Percentiles rank a stretch among this genome's conserved stretches.
These are phyloP conservation scores for Cardamine occulta DNA, from an alignment of 345 rosid genomes.

Conservation along the genomic window DNA sequence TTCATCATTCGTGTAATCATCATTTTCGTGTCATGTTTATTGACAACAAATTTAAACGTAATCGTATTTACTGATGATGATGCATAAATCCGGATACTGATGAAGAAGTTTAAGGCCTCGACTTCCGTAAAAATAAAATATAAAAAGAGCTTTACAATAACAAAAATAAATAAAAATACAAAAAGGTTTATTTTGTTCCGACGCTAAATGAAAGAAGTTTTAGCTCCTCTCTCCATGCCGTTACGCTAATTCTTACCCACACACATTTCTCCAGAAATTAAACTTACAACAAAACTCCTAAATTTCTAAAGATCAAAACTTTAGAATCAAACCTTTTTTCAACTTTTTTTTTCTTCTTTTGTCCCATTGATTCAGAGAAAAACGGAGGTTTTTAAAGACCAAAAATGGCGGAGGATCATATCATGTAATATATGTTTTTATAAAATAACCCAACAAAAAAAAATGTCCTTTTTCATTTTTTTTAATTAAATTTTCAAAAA, in stretches of 20 bases:
- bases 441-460: slow-evolving; percentile 8
- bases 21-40: no score
- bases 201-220: slow-evolving; percentile 29
- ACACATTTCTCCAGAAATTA: slow-evolving; percentile 15
- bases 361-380: background rate
- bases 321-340: background rate
- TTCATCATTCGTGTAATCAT: no score
- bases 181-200: slow-evolving; percentile 30
- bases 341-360: background rate
- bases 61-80: background rate
- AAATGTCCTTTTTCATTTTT: background rate
- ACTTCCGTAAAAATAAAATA: background rate
- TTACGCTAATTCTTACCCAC: slow-evolving; percentile 12
- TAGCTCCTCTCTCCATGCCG: slow-evolving; percentile 32
- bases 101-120: background rate
- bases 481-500: slow-evolving; percentile 9
- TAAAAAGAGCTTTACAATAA: background rate
- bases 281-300: slow-evolving; percentile 2
- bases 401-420: slow-evolving; percentile 42
- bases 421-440: slow-evolving; percentile 2
- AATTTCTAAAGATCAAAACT: slow-evolving; percentile 31
- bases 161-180: background rate
- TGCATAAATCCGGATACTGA: slow-evolving; percentile 3
- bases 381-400: slow-evolving; percentile 23
- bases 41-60: no score